phyloP scores from a whole-genome alignment of 768 basidiomycete species.

The Erythrobasidium yunnanense region DNA sequence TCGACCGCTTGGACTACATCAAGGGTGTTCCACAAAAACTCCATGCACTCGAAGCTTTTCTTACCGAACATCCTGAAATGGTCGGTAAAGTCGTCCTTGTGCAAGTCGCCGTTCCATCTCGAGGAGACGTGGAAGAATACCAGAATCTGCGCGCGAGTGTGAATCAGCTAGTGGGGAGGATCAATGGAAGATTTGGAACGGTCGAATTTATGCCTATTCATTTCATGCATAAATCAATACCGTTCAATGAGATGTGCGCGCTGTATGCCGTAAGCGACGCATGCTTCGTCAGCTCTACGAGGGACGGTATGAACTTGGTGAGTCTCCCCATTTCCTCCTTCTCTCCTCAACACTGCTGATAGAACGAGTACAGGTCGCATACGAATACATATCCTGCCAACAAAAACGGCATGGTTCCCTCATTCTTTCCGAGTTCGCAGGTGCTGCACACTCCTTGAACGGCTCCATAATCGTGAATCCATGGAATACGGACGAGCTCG shows the following conservation, averaged over 20 bases:
- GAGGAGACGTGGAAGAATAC: slow-evolving; percentile 98
- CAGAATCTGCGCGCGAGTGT: slow-evolving; percentile 91
- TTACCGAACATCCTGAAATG: slow-evolving; percentile 97
- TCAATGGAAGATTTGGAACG: slow-evolving; percentile 96
- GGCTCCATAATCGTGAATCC: slow-evolving; percentile 96
- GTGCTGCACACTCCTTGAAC: slow-evolving; percentile 60
- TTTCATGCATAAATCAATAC: slow-evolving; percentile 91
- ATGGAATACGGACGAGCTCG: slow-evolving; percentile 97
- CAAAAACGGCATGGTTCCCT: slow-evolving; percentile 84
- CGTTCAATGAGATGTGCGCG: slow-evolving; percentile 93
- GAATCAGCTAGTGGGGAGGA: slow-evolving; percentile 94
- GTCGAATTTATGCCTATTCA: slow-evolving; percentile 99
- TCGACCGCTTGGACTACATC: slow-evolving; percentile 97
- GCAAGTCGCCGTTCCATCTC: slow-evolving; percentile 91
- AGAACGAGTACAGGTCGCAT: slow-evolving; percentile 62
- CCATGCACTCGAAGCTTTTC: slow-evolving; percentile 89
- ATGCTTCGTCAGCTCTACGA: slow-evolving; percentile 83
- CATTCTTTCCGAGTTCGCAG: slow-evolving; percentile 97
- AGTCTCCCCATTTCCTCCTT: slow-evolving; percentile 42
- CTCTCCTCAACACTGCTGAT: neutral
- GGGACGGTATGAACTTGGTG: slow-evolving; percentile 98
- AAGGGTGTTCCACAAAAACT: slow-evolving; percentile 99
- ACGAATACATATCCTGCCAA: slow-evolving; percentile 96
- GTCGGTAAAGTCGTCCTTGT: slow-evolving; percentile 96
- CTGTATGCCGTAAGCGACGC: slow-evolving; percentile 94